These are phyloP conservation scores for Delonix regia DNA, from an alignment of 306 rosid species.

Conservation along the genomic window DNA sequence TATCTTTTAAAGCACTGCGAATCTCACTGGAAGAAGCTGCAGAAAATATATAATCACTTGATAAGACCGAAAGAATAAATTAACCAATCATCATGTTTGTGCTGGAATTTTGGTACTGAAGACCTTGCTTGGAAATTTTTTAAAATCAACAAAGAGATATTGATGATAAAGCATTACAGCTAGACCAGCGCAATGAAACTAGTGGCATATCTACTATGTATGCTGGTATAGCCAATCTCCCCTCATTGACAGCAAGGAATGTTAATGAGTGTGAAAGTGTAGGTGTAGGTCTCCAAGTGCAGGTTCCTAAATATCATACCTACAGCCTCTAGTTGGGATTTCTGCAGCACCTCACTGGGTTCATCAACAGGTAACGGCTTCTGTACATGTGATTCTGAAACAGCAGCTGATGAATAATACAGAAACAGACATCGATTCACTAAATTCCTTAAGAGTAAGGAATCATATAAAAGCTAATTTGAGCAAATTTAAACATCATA, in stretches of 20 bases:
- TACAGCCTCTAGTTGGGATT: constrained; percentile 66
- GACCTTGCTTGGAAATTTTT: background rate
- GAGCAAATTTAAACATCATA: background rate
- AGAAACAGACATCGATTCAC: constrained; percentile 32
- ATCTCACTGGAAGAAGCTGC: constrained; percentile 86
- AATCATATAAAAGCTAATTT: background rate
- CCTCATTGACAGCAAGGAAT: constrained; percentile 9
- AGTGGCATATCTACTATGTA: background rate
- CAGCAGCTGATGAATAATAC: constrained; percentile 45
- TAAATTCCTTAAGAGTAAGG: constrained; percentile 10
- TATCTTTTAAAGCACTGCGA: constrained; percentile 60
- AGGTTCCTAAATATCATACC: constrained; percentile 48
- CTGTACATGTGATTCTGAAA: constrained; percentile 39
- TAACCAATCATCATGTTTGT: background rate
- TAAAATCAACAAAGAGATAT: background rate
- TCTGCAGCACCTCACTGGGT: constrained; percentile 53
- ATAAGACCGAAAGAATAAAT: background rate
- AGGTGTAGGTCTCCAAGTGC: background rate
- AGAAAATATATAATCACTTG: constrained; percentile 29
- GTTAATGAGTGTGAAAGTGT: background rate
- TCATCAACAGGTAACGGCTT: constrained; percentile 57
- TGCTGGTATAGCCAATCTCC: background rate
- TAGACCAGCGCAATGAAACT: background rate
- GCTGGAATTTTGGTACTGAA: background rate
- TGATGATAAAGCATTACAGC: background rate